Evolutionary conservation across 1,284 basidiomycete species (phyloP).

Genomic region (Sanguinoderma infundibulare): DNA sequence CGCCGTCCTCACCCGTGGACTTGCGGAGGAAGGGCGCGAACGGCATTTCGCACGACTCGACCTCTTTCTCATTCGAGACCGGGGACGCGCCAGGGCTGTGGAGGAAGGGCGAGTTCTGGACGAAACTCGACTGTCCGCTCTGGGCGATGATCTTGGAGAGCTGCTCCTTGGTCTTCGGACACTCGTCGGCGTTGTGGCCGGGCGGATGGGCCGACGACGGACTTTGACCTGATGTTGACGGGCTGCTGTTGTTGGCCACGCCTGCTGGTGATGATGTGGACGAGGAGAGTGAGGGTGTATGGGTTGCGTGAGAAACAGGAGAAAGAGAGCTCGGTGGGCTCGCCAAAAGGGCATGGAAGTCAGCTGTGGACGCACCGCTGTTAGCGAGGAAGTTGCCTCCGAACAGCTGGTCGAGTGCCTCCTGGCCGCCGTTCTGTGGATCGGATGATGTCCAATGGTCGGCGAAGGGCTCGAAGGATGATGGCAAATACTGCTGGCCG

Average conservation of each 20-base stretch:
- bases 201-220: conserved; percentile 7
- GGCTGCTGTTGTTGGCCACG: conserved; percentile 36
- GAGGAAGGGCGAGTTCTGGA: conserved; percentile 28
- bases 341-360: conserved; percentile 50
- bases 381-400: conserved; percentile 51
- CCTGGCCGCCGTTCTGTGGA: conserved; percentile 20
- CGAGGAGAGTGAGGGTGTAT: conserved; percentile 36
- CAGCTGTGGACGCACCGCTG: conserved; percentile 41
- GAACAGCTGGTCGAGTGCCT: conserved; percentile 60
- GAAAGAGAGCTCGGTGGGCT: conserved; percentile 52
- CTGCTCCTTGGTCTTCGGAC: conserved; percentile 65
- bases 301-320: conserved; percentile 52
- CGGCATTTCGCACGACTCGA: conserved; percentile 28
- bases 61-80: conserved; percentile 9
- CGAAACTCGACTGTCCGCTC: conserved; percentile 55
- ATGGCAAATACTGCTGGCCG: conserved; percentile 16
- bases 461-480: conserved; percentile 29
- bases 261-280: conserved; percentile 35
- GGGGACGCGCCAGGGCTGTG: conserved; percentile 26
- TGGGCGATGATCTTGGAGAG: conserved; percentile 50
- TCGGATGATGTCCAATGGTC: conserved; percentile 37
- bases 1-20: conserved; percentile 29
- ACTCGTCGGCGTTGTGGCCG: conserved; percentile 37
- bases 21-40: conserved; percentile 33
- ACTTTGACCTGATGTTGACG: conserved; percentile 18